Conservation (phyloP, 768 basidiomycete genomes). For the Mycena epipterygia region DNA sequence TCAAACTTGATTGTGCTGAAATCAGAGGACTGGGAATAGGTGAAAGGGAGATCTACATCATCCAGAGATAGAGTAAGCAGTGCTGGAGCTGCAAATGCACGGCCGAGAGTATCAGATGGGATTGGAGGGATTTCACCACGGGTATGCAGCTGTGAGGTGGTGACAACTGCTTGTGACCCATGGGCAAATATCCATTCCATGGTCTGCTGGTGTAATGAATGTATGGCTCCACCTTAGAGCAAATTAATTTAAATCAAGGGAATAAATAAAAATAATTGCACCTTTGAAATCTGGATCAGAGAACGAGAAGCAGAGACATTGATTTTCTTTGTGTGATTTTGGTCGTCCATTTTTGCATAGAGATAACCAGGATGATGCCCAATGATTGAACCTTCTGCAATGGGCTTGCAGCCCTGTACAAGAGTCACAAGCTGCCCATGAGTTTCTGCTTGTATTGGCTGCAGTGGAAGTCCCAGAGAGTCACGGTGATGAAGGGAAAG, state of each 20-base stretch:
- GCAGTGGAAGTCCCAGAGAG: background rate
- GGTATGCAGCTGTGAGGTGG: background rate
- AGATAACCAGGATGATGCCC: background rate
- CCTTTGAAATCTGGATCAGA: background rate
- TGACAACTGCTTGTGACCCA: background rate
- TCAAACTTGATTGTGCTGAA: no score
- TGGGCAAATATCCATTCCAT: conserved; percentile 11
- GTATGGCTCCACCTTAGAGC: background rate
- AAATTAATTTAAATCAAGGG: background rate
- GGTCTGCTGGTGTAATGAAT: background rate
- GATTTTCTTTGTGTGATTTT: background rate
- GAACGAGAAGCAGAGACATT: background rate
- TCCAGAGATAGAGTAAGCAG: background rate
- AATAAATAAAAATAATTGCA: background rate
- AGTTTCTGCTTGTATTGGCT: background rate
- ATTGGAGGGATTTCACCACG: background rate
- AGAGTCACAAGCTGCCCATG: conserved; percentile 5
- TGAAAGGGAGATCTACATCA: background rate
- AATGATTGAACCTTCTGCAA: conserved; percentile 4
- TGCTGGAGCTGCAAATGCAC: background rate
- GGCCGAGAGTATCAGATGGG: background rate
- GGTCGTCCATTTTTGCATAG: background rate
- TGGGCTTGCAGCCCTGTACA: background rate
- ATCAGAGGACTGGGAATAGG: background rate
- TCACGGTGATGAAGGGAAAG: background rate